A percentile compares a stretch with the other conserved stretches of the same genome.
These are phyloP conservation scores for Exophiala bonariae DNA, from an alignment of 2,329 filamentous ascomycete genomes.

Conservation along the genomic window DNA sequence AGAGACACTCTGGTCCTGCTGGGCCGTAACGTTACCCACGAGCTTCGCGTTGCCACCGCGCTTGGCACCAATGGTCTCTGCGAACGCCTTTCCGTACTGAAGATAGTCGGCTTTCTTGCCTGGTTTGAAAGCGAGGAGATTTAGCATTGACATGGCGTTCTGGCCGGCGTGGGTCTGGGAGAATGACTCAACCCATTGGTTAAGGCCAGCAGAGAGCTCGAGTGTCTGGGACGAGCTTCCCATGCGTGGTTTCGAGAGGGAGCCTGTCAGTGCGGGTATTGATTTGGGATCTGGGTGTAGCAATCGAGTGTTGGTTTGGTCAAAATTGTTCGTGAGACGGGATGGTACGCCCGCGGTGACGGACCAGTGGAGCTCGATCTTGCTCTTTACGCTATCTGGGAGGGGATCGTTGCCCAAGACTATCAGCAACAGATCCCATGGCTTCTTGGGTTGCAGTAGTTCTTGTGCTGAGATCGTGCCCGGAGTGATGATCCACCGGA, in stretches of 20 bases:
- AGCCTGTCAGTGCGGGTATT: constrained; percentile 37
- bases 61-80: constrained; percentile 46
- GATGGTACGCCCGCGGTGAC: constrained; percentile 37
- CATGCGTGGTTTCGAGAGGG: constrained; percentile 34
- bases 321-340: constrained; percentile 33
- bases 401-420: constrained; percentile 29
- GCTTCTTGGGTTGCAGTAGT: constrained; percentile 28
- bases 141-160: constrained; percentile 62
- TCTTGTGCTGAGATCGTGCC: constrained; percentile 32
- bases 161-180: constrained; percentile 32
- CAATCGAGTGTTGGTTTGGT: constrained; percentile 16
- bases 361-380: constrained; percentile 32
- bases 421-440: constrained; percentile 40
- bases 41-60: constrained; percentile 62
- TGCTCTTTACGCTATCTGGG: constrained; percentile 22
- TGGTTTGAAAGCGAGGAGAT: constrained; percentile 59
- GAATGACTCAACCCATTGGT: constrained; percentile 48
- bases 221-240: constrained; percentile 48
- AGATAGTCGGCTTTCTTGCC: constrained; percentile 53
- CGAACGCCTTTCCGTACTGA: constrained; percentile 55
- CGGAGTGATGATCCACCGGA: constrained; percentile 38
- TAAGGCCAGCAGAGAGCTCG: constrained; percentile 54
- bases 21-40: constrained; percentile 55
- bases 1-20: constrained; percentile 19
- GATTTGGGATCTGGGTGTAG: constrained; percentile 16